These are phyloP conservation scores for Rutidosis leptorrhynchoides DNA, from an alignment of 129 eudicot genomes.

Conservation along the genomic window DNA sequence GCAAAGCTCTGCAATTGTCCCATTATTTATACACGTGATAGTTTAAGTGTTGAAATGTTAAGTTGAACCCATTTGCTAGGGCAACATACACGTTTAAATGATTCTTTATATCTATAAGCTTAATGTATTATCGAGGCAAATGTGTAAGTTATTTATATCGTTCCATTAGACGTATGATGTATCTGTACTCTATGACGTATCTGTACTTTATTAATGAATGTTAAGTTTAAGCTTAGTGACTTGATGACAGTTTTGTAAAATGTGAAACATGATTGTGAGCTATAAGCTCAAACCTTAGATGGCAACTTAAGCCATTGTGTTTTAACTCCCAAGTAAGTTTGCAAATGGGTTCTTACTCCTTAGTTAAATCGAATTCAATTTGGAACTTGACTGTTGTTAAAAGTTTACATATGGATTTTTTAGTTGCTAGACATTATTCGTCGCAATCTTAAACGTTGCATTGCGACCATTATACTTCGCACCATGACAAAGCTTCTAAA, in stretches of 20 bases:
- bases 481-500: too few species aligned
- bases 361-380: not conserved
- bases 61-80: constrained; percentile 22
- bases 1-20: constrained; percentile 38
- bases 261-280: not conserved
- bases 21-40: constrained; percentile 32
- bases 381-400: not conserved
- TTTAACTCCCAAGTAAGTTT: not conserved
- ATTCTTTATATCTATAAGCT: constrained; percentile 29
- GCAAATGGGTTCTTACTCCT: not conserved
- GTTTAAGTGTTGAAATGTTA: constrained; percentile 21
- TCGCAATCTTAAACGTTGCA: too few species aligned
- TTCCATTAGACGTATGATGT: not conserved
- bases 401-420: not conserved
- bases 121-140: constrained; percentile 16
- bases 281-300: not conserved
- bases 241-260: not conserved
- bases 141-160: constrained; percentile 1
- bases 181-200: constrained; percentile 5
- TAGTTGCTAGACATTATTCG: not conserved
- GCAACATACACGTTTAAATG: constrained; percentile 26
- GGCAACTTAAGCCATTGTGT: not conserved
- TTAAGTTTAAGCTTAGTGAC: not conserved
- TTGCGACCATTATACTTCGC: too few species aligned
- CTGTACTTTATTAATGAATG: constrained; percentile 4